phyloP scores from a whole-genome alignment of 2,329 filamentous ascomycete species.

The Botrytis hyacinthi region DNA sequence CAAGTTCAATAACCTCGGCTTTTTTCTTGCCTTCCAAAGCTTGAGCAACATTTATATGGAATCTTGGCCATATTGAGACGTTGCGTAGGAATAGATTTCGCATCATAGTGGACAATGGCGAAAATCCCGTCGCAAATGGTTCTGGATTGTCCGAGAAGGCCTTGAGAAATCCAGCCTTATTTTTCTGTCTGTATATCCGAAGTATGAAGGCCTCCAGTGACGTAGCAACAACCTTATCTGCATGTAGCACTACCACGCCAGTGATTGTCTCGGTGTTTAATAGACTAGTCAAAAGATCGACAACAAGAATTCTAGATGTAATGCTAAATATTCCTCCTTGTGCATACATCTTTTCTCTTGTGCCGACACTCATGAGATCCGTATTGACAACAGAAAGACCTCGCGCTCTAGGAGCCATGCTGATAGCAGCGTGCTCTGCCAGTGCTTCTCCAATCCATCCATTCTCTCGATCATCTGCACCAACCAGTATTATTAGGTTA shows the following conservation, averaged over 20 bases:
- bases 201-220: constrained; percentile 94
- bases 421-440: constrained; percentile 92
- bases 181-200: constrained; percentile 89
- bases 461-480: constrained; percentile 90
- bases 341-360: constrained; percentile 87
- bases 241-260: constrained; percentile 82
- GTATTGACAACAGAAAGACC: constrained; percentile 93
- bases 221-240: constrained; percentile 81
- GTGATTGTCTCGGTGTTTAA: constrained; percentile 82
- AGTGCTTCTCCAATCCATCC: constrained; percentile 94
- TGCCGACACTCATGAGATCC: constrained; percentile 82
- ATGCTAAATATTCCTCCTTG: constrained; percentile 91
- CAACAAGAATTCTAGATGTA: constrained; percentile 90
- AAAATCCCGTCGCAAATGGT: constrained; percentile 83
- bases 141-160: constrained; percentile 94
- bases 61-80: constrained; percentile 86
- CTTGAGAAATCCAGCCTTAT: constrained; percentile 90
- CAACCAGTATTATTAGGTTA: constrained; percentile 85
- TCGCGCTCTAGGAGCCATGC: constrained; percentile 74
- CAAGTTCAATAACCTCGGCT: constrained; percentile 94
- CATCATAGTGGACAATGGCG: constrained; percentile 86
- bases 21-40: constrained; percentile 88
- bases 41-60: constrained; percentile 85
- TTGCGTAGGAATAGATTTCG: constrained; percentile 88
- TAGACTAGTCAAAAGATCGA: constrained; percentile 83